phyloP scores from a whole-genome alignment of 148 eudicot species.

The Heliosperma pusillum region DNA sequence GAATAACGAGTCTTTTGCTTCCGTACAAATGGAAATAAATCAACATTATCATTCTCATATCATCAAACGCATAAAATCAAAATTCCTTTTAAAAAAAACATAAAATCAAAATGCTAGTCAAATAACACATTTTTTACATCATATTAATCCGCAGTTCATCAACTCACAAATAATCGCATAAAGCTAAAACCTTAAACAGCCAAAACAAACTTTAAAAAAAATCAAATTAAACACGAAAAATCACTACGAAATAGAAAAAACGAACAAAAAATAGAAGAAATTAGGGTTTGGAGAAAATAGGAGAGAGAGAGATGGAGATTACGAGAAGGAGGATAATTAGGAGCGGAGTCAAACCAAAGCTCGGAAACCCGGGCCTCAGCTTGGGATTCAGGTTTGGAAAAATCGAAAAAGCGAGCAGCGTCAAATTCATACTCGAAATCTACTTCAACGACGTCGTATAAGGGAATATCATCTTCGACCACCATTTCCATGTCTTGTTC shows the following conservation, averaged over 20 bases:
- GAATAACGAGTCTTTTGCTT: too few species aligned
- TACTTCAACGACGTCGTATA: conserved; percentile 51
- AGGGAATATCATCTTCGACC: conserved; percentile 12
- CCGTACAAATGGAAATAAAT: too few species aligned
- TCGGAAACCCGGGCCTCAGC: conserved; percentile 60
- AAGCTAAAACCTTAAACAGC: not conserved
- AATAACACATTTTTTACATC: not conserved
- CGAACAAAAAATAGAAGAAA: not conserved
- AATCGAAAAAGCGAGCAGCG: conserved; percentile 67
- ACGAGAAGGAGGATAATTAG: conserved; percentile 81
- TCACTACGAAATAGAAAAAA: not conserved
- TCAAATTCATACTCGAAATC: conserved; percentile 84
- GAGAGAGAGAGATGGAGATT: conserved; percentile 17
- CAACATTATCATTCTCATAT: too few species aligned
- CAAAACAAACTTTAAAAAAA: not conserved
- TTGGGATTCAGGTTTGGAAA: conserved; percentile 50
- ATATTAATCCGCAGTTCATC: too few species aligned
- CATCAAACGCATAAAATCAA: too few species aligned
- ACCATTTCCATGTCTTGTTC: conserved; percentile 40
- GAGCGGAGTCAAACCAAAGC: conserved; percentile 58
- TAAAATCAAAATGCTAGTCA: not conserved
- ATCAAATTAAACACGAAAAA: not conserved
- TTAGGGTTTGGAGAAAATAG: conserved; percentile 5
- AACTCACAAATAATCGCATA: too few species aligned
- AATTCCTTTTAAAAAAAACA: too few species aligned